These are phyloP conservation scores for Apocynum venetum DNA, from an alignment of 257 asterid species.

Conservation along the genomic window DNA sequence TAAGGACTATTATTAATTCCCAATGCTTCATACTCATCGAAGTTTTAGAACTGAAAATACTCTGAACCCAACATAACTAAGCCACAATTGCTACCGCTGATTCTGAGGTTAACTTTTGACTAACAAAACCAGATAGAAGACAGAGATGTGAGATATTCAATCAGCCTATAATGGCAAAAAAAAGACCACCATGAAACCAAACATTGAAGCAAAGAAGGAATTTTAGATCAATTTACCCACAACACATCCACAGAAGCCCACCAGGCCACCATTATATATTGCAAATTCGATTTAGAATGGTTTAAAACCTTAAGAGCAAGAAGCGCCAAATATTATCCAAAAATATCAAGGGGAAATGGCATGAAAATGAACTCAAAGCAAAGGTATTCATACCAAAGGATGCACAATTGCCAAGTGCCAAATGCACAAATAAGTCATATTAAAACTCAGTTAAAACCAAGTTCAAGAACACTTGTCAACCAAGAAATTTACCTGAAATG, in stretches of 20 bases:
- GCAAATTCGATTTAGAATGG: conserved; percentile 2
- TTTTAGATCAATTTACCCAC: background rate
- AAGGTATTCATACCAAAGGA: background rate
- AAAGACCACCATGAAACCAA: background rate
- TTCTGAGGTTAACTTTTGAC: background rate
- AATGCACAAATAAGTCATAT: background rate
- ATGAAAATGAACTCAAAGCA: background rate
- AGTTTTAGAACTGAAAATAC: background rate
- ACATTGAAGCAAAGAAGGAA: background rate
- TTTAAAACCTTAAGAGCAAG: background rate
- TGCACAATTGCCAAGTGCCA: background rate
- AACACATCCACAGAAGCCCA: background rate
- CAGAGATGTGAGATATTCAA: background rate
- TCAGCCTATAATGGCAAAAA: background rate
- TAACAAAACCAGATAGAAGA: background rate
- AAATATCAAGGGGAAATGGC: background rate
- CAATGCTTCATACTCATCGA: background rate
- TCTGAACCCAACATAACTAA: background rate
- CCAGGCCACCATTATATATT: background rate
- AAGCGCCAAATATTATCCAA: background rate
- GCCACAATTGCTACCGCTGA: background rate
- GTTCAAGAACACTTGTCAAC: background rate
- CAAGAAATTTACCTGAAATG: conserved; percentile 34
- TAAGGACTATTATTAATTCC: background rate
- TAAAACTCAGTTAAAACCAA: background rate